Percentiles rank a stretch among this genome's conserved stretches.
Evolutionary conservation across 768 basidiomycete genomes (phyloP).

Genomic region (Leccinum variicolor): DNA sequence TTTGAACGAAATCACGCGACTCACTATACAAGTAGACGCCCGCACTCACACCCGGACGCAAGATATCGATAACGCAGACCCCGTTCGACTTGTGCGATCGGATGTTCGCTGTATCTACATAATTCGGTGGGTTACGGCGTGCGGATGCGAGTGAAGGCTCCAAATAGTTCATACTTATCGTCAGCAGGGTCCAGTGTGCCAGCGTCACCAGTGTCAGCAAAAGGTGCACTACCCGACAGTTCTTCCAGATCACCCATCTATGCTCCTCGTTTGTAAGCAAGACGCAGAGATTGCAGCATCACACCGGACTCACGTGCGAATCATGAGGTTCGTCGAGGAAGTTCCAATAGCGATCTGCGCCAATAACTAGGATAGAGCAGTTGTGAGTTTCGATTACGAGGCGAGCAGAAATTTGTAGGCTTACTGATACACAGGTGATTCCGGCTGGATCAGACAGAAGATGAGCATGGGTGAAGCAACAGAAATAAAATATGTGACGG

Average conservation of each 20-base stretch:
- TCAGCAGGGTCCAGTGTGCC: slow-evolving; percentile 24
- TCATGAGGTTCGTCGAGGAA: slow-evolving; percentile 25
- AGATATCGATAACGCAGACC: background rate
- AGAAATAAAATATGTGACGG: background rate
- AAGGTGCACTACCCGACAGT: slow-evolving; percentile 9
- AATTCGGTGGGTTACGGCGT: background rate
- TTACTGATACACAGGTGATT: slow-evolving; percentile 4
- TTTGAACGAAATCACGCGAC: background rate
- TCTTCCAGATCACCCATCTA: slow-evolving; percentile 31
- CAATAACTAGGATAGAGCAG: slow-evolving; percentile 3
- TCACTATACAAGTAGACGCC: slow-evolving; percentile 18
- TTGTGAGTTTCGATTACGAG: background rate
- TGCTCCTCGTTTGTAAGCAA: background rate
- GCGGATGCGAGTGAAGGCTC: no score
- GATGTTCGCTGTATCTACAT: slow-evolving; percentile 14
- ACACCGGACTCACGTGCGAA: slow-evolving; percentile 23
- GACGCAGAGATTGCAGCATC: background rate
- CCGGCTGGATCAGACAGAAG: background rate
- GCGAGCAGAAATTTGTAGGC: background rate
- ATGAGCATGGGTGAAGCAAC: background rate
- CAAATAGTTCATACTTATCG: slow-evolving; percentile 5
- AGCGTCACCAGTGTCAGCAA: slow-evolving; percentile 9
- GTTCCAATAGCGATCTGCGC: slow-evolving; percentile 15
- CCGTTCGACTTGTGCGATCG: background rate
- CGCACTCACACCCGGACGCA: slow-evolving; percentile 1